Conservation (phyloP, 2,329 filamentous ascomycete genomes). For the Epichloe gansuensis region DNA sequence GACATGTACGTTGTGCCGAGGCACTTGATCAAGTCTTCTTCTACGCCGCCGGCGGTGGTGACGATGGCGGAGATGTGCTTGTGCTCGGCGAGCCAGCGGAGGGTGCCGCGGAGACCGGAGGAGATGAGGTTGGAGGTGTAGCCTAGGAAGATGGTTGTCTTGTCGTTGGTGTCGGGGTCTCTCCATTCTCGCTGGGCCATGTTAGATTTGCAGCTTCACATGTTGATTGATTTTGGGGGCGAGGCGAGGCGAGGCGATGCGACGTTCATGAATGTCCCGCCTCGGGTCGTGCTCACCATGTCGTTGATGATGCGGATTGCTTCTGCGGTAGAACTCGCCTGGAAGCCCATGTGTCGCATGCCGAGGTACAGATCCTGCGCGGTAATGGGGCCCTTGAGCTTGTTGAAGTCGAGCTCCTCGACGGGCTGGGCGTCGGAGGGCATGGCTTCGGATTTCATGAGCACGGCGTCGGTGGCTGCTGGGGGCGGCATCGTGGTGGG, state of each 20-base stretch:
- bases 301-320: conserved; percentile 87
- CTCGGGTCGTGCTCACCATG: conserved; percentile 52
- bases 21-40: conserved; percentile 98
- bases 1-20: conserved; percentile 88
- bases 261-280: too few relatives aligned
- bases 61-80: conserved; percentile 87
- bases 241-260: too few relatives aligned
- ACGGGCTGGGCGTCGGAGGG: conserved; percentile 70
- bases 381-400: conserved; percentile 64
- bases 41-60: conserved; percentile 87
- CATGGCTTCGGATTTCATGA: conserved; percentile 73
- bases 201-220: neutral
- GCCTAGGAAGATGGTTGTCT: conserved; percentile 89
- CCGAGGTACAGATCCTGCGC: conserved; percentile 72
- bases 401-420: conserved; percentile 84
- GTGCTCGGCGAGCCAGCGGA: conserved; percentile 89
- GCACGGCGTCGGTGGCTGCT: conserved; percentile 64
- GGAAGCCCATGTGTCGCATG: conserved; percentile 76
- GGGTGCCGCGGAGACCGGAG: conserved; percentile 79
- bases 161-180: conserved; percentile 64
- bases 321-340: conserved; percentile 62
- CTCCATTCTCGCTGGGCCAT: conserved; percentile 56
- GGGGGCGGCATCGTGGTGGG: conserved; percentile 35
- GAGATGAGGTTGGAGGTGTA: conserved; percentile 98
- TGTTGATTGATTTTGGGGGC: too few relatives aligned